A percentile compares a stretch with the other conserved stretches of the same genome.
Evolutionary conservation across 306 rosid species (phyloP).

Genomic region (Vigna hirtella): DNA sequence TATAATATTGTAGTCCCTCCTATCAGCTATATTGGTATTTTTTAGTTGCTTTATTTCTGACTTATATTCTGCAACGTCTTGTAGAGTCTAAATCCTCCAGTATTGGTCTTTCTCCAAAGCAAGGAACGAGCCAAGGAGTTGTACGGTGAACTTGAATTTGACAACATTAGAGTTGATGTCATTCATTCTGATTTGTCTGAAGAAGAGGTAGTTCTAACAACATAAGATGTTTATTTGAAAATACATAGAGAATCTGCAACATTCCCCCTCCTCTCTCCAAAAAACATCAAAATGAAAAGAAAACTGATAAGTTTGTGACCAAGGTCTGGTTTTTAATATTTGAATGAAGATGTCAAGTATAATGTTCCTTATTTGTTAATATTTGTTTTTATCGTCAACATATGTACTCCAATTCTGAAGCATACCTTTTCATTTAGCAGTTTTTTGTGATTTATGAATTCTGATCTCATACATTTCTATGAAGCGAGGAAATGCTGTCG

Average conservation of each 20-base stretch:
- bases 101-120: slow-evolving; percentile 90
- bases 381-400: neutral
- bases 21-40: slow-evolving; percentile 4
- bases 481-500: slow-evolving; percentile 90
- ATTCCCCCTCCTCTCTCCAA: slow-evolving; percentile 10
- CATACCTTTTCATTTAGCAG: slow-evolving; percentile 7
- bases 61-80: slow-evolving; percentile 36
- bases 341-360: slow-evolving; percentile 12
- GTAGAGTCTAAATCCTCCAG: slow-evolving; percentile 92
- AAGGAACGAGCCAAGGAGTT: slow-evolving; percentile 97
- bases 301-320: neutral
- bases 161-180: slow-evolving; percentile 78
- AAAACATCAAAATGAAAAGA: slow-evolving; percentile 4
- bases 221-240: slow-evolving; percentile 4
- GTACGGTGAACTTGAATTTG: slow-evolving; percentile 73
- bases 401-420: neutral
- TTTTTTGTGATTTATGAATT: slow-evolving; percentile 1
- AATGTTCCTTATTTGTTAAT: slow-evolving; percentile 10
- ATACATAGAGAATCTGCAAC: slow-evolving; percentile 7
- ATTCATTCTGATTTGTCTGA: slow-evolving; percentile 92
- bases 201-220: slow-evolving; percentile 62
- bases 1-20: slow-evolving; percentile 15
- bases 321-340: slow-evolving; percentile 6
- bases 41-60: slow-evolving; percentile 38
- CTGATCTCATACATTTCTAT: slow-evolving; percentile 38